Evolutionary conservation across 768 basidiomycete species (phyloP), one percentile per base, ranked within the genome.

Genomic region (Leucosporidium creatinivorum): DNA sequence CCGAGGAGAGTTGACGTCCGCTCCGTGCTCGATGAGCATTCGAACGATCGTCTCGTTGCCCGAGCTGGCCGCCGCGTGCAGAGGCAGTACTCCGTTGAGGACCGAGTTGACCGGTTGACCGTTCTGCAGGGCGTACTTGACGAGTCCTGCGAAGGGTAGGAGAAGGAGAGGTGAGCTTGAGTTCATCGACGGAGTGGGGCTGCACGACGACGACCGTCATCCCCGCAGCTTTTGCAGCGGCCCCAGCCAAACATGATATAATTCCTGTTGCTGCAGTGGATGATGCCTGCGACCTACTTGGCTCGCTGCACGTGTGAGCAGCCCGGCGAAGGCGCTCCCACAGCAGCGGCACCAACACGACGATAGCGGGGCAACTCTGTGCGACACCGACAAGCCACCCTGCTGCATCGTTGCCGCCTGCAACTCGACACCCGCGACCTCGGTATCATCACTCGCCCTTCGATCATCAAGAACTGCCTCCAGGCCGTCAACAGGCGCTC

Each of bases 1-100:
- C 89, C 93, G 86, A 62, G 91, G 88, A 6, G 93, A 93, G 79
- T 98, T 98, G 36, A 97, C 94, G 77, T 99, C 96, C n/a, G 96
- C 96, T 26, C 96, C 94, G 66, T 86, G 81, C 69, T 96, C 91
- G 75, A 99, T 88, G 56, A 99, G 81, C 70, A 93, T 82, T 74
- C 85, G 84, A 50, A 98, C 92, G 54, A 97, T 89, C 65, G 86
- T 84, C 64, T 89, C 89, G 76, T 85, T 89, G 2, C 96, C 96
- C 28, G 91, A 91, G 0, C 91, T 89, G 73, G 86, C 89, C 3
- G 94, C 96, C 5, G 92, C 93, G 76, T 99, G 96, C 13, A 99
- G 83, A 4, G 96, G 93, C n/a, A 96, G 85, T 4, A 99, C 89
- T 47, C 96, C 96, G 76, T 94, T 91, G 62, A 97, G 84, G 39